These are phyloP conservation scores for Amylocystis lapponica DNA, from an alignment of 768 basidiomycete species.

Conservation along the genomic window DNA sequence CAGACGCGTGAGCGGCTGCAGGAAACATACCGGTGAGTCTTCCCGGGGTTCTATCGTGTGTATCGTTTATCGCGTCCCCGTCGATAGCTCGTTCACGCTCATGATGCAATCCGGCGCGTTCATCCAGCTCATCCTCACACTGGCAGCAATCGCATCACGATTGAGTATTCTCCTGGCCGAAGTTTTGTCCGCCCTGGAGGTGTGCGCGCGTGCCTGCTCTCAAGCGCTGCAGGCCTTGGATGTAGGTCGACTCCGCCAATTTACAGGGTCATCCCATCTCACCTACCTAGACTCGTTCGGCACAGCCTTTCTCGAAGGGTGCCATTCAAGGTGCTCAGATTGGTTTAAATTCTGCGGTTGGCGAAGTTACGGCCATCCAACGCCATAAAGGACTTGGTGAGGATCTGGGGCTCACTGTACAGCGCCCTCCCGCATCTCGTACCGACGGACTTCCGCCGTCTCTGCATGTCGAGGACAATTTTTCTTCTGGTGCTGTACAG, in stretches of 20 bases:
- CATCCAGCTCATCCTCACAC: constrained; percentile 55
- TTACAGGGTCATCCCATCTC: too few species aligned
- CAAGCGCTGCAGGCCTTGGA: constrained; percentile 25
- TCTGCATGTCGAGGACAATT: too few species aligned
- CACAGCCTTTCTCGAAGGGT: too few species aligned
- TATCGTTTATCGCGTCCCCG: not conserved
- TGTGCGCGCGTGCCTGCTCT: constrained; percentile 20
- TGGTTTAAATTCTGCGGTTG: too few species aligned
- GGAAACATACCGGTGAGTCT: constrained; percentile 50
- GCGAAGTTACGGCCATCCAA: too few species aligned
- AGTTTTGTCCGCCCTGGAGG: constrained; percentile 34
- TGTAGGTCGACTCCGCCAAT: constrained; percentile 29
- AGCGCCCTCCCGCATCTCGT: too few species aligned
- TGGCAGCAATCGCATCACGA: constrained; percentile 58
- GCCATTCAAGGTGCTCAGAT: too few species aligned
- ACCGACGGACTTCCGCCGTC: too few species aligned
- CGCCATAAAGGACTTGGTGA: too few species aligned
- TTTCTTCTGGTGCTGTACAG: too few species aligned
- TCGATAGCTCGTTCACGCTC: constrained; percentile 49
- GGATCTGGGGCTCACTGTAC: too few species aligned
- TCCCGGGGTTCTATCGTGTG: not conserved
- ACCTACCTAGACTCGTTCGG: too few species aligned
- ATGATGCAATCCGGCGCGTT: constrained; percentile 73
- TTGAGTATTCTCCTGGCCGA: constrained; percentile 42
- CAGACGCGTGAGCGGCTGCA: constrained; percentile 43